Evolutionary conservation across 768 basidiomycete genomes (phyloP).

Genomic region (Baorangia bicolor): DNA sequence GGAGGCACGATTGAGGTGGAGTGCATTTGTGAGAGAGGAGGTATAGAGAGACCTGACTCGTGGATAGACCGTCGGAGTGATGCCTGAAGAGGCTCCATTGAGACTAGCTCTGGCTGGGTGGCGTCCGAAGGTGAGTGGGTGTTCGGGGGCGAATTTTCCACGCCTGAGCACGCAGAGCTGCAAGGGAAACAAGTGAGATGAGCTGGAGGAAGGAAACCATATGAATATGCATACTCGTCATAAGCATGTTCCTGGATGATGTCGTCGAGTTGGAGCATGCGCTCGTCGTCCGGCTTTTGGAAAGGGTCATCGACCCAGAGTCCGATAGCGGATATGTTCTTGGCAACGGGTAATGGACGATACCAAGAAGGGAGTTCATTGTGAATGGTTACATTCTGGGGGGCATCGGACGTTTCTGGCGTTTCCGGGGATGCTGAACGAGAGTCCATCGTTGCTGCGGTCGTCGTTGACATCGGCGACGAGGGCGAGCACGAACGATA

Average conservation of each 20-base stretch:
- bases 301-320: constrained; percentile 46
- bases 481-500: constrained; percentile 8
- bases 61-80: constrained; percentile 29
- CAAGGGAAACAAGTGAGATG: background rate
- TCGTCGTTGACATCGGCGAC: constrained; percentile 56
- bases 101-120: constrained; percentile 36
- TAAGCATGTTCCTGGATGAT: constrained; percentile 72
- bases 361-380: constrained; percentile 59
- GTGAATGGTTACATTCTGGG: constrained; percentile 50
- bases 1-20: constrained; percentile 68
- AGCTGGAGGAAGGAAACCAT: constrained; percentile 4
- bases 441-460: constrained; percentile 50
- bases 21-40: constrained; percentile 40
- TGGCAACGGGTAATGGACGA: constrained; percentile 43
- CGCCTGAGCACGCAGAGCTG: constrained; percentile 21
- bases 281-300: constrained; percentile 49
- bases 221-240: constrained; percentile 57
- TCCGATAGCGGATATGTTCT: constrained; percentile 38
- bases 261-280: constrained; percentile 69
- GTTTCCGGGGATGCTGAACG: constrained; percentile 74
- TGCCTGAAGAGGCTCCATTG: constrained; percentile 32
- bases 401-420: constrained; percentile 60
- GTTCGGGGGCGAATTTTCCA: constrained; percentile 18
- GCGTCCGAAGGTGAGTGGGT: constrained; percentile 24
- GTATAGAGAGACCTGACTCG: constrained; percentile 33